phyloP scores from a whole-genome alignment of 2,329 filamentous ascomycete species.

The Xylaria sp. region DNA sequence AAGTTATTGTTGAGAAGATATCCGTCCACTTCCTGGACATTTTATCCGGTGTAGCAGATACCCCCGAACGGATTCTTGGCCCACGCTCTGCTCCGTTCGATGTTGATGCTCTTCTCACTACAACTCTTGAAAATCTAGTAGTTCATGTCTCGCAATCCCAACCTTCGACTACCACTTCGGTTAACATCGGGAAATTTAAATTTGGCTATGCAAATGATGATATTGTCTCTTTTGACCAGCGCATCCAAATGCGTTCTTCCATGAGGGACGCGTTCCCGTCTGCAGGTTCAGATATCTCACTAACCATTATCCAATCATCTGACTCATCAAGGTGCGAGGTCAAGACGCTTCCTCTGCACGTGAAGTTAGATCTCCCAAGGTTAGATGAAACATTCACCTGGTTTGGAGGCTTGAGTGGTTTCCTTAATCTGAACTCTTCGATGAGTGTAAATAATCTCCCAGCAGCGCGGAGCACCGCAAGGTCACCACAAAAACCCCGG shows the following conservation, averaged over 20 bases:
- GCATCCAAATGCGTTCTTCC: constrained; percentile 67
- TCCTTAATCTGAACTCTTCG: constrained; percentile 87
- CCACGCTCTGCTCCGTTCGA: constrained; percentile 54
- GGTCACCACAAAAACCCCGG: constrained; percentile 56
- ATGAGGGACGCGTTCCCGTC: constrained; percentile 67
- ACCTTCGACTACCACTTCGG: constrained; percentile 49
- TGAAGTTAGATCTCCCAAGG: constrained; percentile 80
- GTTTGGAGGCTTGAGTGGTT: constrained; percentile 91
- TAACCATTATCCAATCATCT: constrained; percentile 60
- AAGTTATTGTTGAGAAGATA: constrained; percentile 59
- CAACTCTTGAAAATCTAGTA: constrained; percentile 58
- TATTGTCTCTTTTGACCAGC: constrained; percentile 71
- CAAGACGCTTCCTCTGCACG: constrained; percentile 78
- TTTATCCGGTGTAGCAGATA: constrained; percentile 63
- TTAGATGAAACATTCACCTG: constrained; percentile 88
- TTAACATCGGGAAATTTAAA: constrained; percentile 66
- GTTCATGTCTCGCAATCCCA: constrained; percentile 47
- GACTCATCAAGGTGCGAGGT: constrained; percentile 68
- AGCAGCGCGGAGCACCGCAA: constrained; percentile 51
- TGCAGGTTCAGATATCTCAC: constrained; percentile 66
- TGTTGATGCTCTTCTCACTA: constrained; percentile 63
- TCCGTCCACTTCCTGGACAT: constrained; percentile 67
- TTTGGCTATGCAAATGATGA: constrained; percentile 72
- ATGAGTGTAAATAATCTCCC: constrained; percentile 77
- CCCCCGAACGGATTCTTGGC: constrained; percentile 57